Conservation (phyloP, 225 moss, liverwort and hornwort genomes). For the Antitrichia curtipendula region DNA sequence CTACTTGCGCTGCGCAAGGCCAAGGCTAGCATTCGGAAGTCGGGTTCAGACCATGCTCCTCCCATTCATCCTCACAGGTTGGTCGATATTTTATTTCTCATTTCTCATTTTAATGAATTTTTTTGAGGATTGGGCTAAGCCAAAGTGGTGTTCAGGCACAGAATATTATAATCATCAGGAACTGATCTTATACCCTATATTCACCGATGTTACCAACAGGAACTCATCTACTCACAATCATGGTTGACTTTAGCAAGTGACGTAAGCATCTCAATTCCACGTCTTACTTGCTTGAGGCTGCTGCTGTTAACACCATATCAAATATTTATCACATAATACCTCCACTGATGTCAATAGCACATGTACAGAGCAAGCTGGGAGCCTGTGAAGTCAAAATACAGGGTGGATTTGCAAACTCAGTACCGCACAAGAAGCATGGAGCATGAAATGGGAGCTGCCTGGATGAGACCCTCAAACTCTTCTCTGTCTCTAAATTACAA, state of each 20-base stretch:
- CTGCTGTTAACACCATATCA: background rate
- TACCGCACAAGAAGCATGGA: background rate
- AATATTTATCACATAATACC: background rate
- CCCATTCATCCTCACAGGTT: background rate
- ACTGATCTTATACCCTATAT: background rate
- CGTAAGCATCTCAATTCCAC: background rate
- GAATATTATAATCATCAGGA: background rate
- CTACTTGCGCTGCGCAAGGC: background rate
- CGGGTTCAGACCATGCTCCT: background rate
- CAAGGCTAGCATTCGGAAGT: slow-evolving; percentile 5
- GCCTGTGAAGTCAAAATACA: background rate
- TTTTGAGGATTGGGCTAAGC: background rate
- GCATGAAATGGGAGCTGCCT: background rate
- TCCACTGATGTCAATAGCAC: background rate
- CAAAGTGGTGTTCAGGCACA: background rate
- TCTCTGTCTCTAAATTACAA: background rate
- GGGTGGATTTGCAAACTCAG: background rate
- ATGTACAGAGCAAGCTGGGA: background rate
- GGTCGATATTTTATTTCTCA: background rate
- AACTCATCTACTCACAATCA: background rate
- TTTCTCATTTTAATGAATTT: background rate
- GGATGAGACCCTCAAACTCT: background rate
- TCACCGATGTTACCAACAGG: background rate
- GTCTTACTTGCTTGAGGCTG: background rate
- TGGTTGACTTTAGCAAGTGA: background rate